Conservation (phyloP, 1,284 basidiomycete species). For the Phellopilus nigrolimitatus region DNA sequence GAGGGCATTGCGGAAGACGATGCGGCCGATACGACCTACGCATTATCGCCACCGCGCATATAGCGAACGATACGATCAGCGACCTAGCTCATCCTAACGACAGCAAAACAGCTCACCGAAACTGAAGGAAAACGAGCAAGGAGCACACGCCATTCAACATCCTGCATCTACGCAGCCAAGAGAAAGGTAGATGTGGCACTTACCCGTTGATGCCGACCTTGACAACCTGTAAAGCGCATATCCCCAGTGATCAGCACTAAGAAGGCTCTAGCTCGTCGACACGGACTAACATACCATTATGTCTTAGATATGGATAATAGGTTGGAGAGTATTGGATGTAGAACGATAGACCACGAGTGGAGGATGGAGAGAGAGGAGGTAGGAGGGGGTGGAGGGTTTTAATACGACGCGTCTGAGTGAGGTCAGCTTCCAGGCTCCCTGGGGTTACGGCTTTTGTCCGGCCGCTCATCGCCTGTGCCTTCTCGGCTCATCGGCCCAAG, state of each 20-base stretch:
- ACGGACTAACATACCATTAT: conserved; percentile 6
- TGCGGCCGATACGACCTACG: conserved; percentile 94
- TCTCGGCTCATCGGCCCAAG: not conserved
- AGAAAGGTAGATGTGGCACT: conserved; percentile 25
- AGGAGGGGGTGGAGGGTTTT: not conserved
- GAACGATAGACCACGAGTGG: conserved; percentile 1
- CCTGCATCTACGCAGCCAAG: not conserved
- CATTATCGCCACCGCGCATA: conserved; percentile 16
- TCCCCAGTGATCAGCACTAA: not conserved
- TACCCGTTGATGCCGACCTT: conserved; percentile 95
- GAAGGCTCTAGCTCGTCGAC: not conserved
- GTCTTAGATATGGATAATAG: not conserved
- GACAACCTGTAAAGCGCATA: conserved; percentile 29
- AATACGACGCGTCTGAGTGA: not conserved
- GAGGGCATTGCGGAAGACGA: conserved; percentile 95
- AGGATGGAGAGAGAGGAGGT: conserved; percentile 10
- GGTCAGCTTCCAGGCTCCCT: not conserved
- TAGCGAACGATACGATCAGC: conserved; percentile 17
- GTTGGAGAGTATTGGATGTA: not conserved
- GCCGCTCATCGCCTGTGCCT: not conserved
- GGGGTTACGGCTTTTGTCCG: not conserved
- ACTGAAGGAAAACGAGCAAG: conserved; percentile 37
- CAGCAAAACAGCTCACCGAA: conserved; percentile 63
- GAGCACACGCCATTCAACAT: conserved; percentile 23
- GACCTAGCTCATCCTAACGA: not conserved